phyloP scores from a whole-genome alignment of 257 asterid species.

The Scutellaria baicalensis region DNA sequence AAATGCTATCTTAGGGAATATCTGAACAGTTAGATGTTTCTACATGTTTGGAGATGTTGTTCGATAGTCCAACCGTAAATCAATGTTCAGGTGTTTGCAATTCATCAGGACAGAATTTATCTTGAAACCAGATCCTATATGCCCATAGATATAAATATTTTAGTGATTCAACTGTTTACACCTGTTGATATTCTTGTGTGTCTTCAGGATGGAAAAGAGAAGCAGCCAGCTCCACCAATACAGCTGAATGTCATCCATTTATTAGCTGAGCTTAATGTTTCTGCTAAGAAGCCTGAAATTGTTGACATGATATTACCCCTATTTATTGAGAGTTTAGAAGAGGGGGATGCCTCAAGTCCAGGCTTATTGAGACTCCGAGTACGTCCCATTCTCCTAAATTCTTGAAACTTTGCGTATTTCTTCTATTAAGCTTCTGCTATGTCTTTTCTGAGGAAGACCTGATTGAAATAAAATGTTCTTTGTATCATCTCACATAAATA shows the following conservation, averaged over 20 bases:
- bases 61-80: not conserved
- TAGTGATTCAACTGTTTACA: not conserved
- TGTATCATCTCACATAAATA: not conserved
- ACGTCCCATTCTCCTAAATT: constrained; percentile 23
- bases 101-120: not conserved
- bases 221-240: constrained; percentile 60
- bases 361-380: constrained; percentile 90
- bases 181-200: constrained; percentile 14
- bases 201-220: constrained; percentile 76
- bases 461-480: not conserved
- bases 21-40: not conserved
- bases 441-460: not conserved
- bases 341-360: constrained; percentile 92
- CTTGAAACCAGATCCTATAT: not conserved
- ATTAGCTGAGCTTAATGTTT: constrained; percentile 74
- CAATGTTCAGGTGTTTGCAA: not conserved
- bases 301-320: constrained; percentile 93
- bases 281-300: constrained; percentile 78
- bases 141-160: not conserved
- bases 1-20: not conserved
- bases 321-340: constrained; percentile 94
- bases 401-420: constrained; percentile 2
- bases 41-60: constrained; percentile 6
- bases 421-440: constrained; percentile 6
- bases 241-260: constrained; percentile 82